Evolutionary conservation across 768 basidiomycete species (phyloP).

Genomic region (Collybia sordida): DNA sequence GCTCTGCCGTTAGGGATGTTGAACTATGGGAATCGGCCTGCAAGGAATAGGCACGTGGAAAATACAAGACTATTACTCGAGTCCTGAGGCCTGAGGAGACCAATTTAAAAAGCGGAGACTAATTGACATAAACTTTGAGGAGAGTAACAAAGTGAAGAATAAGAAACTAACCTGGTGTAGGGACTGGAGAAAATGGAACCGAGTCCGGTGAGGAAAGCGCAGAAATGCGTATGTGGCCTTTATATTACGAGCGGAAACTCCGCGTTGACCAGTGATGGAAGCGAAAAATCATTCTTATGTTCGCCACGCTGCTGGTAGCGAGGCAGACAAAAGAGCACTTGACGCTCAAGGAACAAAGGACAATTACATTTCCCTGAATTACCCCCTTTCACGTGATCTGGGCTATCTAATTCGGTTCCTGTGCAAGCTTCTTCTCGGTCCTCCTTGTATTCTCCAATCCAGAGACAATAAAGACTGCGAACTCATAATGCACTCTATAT

Average conservation of each 20-base stretch:
- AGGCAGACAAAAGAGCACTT: conserved; percentile 16
- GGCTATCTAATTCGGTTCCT: conserved; percentile 5
- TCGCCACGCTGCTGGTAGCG: conserved; percentile 7
- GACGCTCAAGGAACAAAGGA: conserved; percentile 13
- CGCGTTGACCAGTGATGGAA: conserved; percentile 5
- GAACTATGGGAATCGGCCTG: conserved; percentile 9
- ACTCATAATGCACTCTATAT: background rate
- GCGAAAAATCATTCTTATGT: conserved; percentile 6
- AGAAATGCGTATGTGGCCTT: conserved; percentile 1
- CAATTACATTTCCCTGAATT: conserved; percentile 6
- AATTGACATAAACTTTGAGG: conserved; percentile 1
- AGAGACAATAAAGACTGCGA: background rate
- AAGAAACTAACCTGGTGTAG: conserved; percentile 10
- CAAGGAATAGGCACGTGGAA: background rate
- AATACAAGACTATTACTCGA: background rate
- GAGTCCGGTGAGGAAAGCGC: conserved; percentile 22
- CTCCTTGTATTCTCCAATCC: background rate
- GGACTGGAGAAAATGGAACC: conserved; percentile 25
- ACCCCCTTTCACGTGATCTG: conserved; percentile 6
- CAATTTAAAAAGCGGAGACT: conserved; percentile 6
- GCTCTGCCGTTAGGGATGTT: conserved; percentile 1
- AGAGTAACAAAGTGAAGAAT: conserved; percentile 3
- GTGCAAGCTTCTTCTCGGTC: background rate
- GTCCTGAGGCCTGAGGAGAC: background rate
- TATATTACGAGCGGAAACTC: conserved; percentile 11